phyloP scores from a whole-genome alignment of 148 eudicot species.

The Cornus florida region DNA sequence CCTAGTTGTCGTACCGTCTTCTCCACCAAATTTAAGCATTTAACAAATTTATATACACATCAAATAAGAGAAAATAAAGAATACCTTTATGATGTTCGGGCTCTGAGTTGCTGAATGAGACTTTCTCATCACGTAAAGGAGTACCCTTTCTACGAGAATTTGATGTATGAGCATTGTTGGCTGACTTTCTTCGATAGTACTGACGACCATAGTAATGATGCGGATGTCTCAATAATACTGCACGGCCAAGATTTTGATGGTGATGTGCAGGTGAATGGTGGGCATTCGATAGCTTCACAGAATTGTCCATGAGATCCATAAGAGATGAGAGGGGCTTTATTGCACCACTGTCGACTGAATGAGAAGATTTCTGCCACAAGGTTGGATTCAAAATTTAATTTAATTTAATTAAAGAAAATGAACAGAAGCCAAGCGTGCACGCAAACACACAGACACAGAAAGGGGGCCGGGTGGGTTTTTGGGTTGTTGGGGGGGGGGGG shows the following conservation, averaged over 20 bases:
- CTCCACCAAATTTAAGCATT: neutral
- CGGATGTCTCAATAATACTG: constrained; percentile 46
- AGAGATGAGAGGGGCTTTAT: constrained; percentile 35
- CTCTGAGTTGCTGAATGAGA: constrained; percentile 44
- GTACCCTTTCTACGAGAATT: constrained; percentile 45
- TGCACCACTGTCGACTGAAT: constrained; percentile 27
- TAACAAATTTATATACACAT: neutral
- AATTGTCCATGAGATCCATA: constrained; percentile 47
- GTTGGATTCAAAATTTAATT: neutral
- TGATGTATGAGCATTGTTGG: constrained; percentile 48
- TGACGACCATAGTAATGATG: constrained; percentile 56
- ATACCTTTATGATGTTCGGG: constrained; percentile 47
- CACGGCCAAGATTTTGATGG: constrained; percentile 41
- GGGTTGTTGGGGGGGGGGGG: too few relatives aligned
- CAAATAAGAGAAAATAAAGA: constrained; percentile 6
- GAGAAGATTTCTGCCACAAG: constrained; percentile 31
- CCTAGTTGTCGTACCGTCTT: neutral
- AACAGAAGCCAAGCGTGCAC: neutral
- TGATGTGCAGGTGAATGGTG: constrained; percentile 31
- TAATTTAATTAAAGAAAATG: neutral
- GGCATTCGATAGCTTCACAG: constrained; percentile 31
- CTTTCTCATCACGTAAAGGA: constrained; percentile 37
- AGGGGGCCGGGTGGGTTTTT: too few relatives aligned
- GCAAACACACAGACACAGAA: neutral
- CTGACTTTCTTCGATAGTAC: constrained; percentile 51